phyloP scores from a whole-genome alignment of 2,329 filamentous ascomycete species.

The Cladophialophora carrionii region DNA sequence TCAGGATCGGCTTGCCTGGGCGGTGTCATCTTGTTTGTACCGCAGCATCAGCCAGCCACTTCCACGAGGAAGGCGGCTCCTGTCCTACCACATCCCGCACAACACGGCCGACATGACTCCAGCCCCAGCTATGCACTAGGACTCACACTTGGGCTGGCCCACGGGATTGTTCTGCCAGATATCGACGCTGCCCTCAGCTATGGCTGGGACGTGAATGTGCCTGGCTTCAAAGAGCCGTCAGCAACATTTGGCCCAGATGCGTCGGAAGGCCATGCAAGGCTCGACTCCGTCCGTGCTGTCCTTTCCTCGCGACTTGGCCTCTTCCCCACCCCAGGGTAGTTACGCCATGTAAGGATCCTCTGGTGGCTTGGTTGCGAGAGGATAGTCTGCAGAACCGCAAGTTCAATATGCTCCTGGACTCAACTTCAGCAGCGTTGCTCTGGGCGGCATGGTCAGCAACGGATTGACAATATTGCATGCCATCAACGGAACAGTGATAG shows the following conservation, averaged over 20 bases:
- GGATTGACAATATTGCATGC: neutral
- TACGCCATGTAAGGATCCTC: neutral
- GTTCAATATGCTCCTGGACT: neutral
- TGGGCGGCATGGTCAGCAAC: neutral
- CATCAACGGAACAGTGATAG: neutral
- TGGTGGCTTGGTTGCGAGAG: neutral
- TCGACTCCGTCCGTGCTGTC: neutral
- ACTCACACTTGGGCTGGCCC: too few species aligned
- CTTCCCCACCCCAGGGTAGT: neutral
- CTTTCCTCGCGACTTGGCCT: neutral
- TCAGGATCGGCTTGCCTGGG: neutral
- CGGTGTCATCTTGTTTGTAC: neutral
- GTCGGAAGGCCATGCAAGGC: neutral
- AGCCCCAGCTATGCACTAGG: too few species aligned
- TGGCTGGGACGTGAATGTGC: neutral
- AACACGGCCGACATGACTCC: too few species aligned
- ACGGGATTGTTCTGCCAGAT: too few species aligned
- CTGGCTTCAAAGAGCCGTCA: neutral
- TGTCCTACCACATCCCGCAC: too few species aligned
- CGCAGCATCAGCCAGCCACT: neutral
- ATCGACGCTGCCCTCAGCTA: too few species aligned
- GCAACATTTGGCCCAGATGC: neutral
- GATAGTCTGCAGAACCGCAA: neutral
- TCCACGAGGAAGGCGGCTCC: too few species aligned
- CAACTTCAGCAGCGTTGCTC: neutral